phyloP scores from a whole-genome alignment of 805 yeast species.

The Kuraishia hungarica region DNA sequence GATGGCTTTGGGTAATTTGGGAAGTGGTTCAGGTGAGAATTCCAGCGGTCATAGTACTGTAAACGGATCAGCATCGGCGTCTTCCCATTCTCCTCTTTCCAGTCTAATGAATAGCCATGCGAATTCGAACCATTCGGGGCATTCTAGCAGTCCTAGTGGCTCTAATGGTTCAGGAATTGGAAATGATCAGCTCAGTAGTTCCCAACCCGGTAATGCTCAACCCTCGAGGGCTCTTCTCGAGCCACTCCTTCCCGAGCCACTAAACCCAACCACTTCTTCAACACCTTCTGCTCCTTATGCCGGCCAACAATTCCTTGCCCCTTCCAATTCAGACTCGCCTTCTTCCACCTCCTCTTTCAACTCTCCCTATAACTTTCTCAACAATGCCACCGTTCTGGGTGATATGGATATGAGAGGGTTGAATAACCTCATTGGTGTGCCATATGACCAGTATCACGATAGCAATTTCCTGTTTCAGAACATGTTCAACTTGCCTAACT shows the following conservation, averaged over 20 bases:
- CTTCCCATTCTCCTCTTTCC: neutral
- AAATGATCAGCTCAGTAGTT: neutral
- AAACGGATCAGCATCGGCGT: neutral
- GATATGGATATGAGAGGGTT: neutral
- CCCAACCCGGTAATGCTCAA: too few species aligned
- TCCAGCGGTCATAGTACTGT: too few species aligned
- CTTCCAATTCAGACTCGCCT: neutral
- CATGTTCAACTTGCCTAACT: constrained; percentile 22
- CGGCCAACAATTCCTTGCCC: neutral
- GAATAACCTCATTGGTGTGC: neutral
- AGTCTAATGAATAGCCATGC: neutral
- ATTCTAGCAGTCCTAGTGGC: too few species aligned
- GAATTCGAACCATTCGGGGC: too few species aligned
- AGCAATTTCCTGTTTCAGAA: constrained; percentile 15
- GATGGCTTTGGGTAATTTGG: neutral
- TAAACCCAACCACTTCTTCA: too few species aligned
- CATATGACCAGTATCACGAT: neutral
- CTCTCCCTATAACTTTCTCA: constrained; percentile 1
- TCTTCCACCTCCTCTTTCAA: neutral
- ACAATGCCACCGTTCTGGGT: neutral
- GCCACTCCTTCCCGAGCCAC: too few species aligned
- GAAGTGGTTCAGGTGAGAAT: neutral
- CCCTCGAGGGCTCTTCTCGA: too few species aligned
- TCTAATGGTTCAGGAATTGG: too few species aligned
- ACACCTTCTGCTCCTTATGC: too few species aligned